Evolutionary conservation across 108 stramenopile genomes (phyloP), one percentile per base, ranked within the genome.

Genomic region (Fragilaria radians): DNA sequence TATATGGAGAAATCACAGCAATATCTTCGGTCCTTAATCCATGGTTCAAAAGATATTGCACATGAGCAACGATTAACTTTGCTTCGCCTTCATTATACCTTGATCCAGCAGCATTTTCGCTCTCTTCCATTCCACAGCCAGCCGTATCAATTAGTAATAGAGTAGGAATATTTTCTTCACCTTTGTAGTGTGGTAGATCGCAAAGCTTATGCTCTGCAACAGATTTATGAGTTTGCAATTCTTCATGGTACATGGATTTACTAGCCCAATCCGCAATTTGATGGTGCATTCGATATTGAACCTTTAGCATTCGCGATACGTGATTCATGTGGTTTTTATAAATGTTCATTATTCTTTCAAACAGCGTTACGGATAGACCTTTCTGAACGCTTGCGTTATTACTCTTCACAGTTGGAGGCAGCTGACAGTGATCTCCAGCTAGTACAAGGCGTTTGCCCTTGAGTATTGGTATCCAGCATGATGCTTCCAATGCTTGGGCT

Each of bases 1-100:
- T 98, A 89, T 99, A 98, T 1, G 99, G 99, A 19, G 99, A 91
- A 55, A 99, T 96, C 19, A 99, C 79, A 11, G 92, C 96, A 26
- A 99, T 83, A 31, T 98, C 88, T 46, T 78, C 71, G 42, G 76
- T 70, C 22, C 46, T 54, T 1, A 97, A 49, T 19, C 96, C 96
- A 9, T 78, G 31, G 28, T 52, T 46, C 5, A 96, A 36, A 32
- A 98, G 74, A 4, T 49, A 52, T 27, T 65, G 74, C 1, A 97
- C 93, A 67, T 97, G 93, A 29, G 63, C 61, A 5, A 49, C 69
- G 5, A 94, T 85, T 27, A 94, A 62, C 4, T 66, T 52, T 31
- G 88, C 86, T 52, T 94, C 92, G n/a, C 84, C 85, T 62, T 78
- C 76, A 61, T 94, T 94, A 51, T 70, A 94, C 52, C 86, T 66